Base-by-base conservation (phyloP, 441 rosid genomes). In the Euphorbia corollata region DNA sequence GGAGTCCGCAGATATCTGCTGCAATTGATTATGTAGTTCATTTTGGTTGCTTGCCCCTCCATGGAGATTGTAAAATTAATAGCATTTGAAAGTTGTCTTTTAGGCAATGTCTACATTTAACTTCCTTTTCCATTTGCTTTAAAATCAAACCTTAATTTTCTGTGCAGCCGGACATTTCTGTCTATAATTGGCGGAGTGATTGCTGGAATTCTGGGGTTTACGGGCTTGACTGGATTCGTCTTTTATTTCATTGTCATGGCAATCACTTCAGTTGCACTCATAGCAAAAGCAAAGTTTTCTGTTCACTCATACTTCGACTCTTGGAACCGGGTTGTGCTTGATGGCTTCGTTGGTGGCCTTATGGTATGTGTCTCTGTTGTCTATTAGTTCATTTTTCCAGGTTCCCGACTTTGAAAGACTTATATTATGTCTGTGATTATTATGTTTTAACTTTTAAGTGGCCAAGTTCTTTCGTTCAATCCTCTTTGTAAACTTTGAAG, bases 141-240 rank as follows among this genome's bases (percentile, higher is more conserved):
- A 38, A 38, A 38, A 23, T 9, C 5, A 60, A 41, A 69, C 11
- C 63, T 59, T 41, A 39, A 10, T 73, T 57, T 71, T 71, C 30
- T 61, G 39, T 86, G 90, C 83, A 94, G 98, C 81, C 97, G 97
- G 47, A 94, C 98, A 18, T 94, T 94, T 75, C 76, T 94, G 80
- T 94, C 97, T 13, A 89, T 94, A 76, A 85, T 87, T 1, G 97
- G 91, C 60, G 97, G 99, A 45, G 96, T 85, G 61, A 77, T 86
- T 76, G 96, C 97, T 39, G 99, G 99, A 78, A 89, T 94, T 34
- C 73, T 84, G 63, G 99, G 99, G 51, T 87, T 89, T 79, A 94
- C 91, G 2, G 87, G 99, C 65, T 76, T 91, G 73, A 68, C 80
- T 38, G 99, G 99, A 62, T 91, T 94, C 58, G 61, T 94, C 68